Evolutionary conservation across 148 eudicot genomes (phyloP), one percentile per base, ranked within the genome.

Genomic region (Rhododendron vialii): DNA sequence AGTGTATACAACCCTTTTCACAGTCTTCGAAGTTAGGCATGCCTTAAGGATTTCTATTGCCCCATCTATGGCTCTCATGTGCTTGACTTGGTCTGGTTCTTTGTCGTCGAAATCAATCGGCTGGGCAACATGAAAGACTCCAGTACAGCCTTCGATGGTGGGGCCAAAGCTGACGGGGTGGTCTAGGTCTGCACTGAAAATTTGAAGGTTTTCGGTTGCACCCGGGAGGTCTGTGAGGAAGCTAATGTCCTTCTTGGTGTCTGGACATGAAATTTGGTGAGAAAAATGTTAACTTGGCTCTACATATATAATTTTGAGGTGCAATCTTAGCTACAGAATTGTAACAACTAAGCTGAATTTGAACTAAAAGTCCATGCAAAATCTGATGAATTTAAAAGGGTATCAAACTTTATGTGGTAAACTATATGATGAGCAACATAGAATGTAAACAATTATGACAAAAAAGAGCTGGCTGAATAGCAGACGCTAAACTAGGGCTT

Each of bases 111-210:
- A 88, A 38, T 88, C 90, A 0, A 88, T 78, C 0, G 91, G 91
- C 57, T 92, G 91, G 26, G 92, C 93, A 8, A 90, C 81, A 79
- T 92, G 92, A 63, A 92, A 92, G 30, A 92, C 88, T 10, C 93
- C 92, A n/a, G 50, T 76, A 88, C 94, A 92, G 30, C 94, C 92
- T 35, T 83, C n/a, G 1, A 92, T 84, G 7, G 90, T 85, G 9
- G 86, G 84, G 10, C 51, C 76, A 61, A 91, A 91, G 83, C 84
- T 88, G 3, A 84, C 83, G 3, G 93, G 92, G 0, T 75, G 57
- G 61, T 83, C 77, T 8, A 92, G 90, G 81, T 91, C 92, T 11
- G 91, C 92, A 41, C 65, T 13, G 81, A 85, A 90, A 22, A 88
- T 79, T 45, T 82, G 85, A 13, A 92, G 90, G 67, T 86, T 89